Evolutionary conservation across 208 protist species (phyloP).

Genomic region (Trypanosomatidae sp.): DNA sequence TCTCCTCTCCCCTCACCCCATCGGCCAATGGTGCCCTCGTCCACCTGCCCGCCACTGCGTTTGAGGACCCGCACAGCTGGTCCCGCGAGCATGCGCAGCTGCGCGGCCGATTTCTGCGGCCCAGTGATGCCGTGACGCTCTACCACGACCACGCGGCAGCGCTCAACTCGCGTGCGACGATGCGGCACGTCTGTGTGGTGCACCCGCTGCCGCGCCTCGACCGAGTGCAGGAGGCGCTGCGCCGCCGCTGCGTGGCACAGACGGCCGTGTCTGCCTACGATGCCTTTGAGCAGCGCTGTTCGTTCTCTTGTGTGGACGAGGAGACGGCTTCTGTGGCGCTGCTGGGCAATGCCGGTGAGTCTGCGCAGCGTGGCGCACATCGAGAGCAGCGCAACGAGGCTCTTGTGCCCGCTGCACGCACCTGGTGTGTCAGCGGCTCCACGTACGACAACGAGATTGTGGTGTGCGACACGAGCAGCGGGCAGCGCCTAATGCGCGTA

Average conservation of each 20-base stretch:
- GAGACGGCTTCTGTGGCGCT: conserved; percentile 14
- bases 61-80: conserved; percentile 49
- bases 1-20: not conserved
- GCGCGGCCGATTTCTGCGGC: conserved; percentile 15
- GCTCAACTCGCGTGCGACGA: conserved; percentile 42
- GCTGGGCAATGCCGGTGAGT: not conserved
- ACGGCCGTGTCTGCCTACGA: conserved; percentile 23
- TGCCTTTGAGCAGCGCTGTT: conserved; percentile 22
- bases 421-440: conserved; percentile 56
- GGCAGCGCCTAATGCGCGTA: conserved; percentile 56
- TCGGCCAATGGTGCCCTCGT: conserved; percentile 8
- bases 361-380: conserved; percentile 13
- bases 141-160: conserved; percentile 38
- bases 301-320: not conserved
- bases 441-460: conserved; percentile 55
- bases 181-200: conserved; percentile 62
- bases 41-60: no score
- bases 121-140: conserved; percentile 43
- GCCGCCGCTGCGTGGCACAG: conserved; percentile 20
- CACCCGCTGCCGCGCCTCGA: conserved; percentile 55
- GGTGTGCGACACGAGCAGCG: conserved; percentile 50
- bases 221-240: conserved; percentile 45
- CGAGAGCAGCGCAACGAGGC: conserved; percentile 23
- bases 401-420: conserved; percentile 31
- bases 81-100: conserved; percentile 34